A percentile compares a stretch with the other conserved stretches of the same genome.
Conservation (phyloP, 345 rosid species). For the Psidium guajava region DNA sequence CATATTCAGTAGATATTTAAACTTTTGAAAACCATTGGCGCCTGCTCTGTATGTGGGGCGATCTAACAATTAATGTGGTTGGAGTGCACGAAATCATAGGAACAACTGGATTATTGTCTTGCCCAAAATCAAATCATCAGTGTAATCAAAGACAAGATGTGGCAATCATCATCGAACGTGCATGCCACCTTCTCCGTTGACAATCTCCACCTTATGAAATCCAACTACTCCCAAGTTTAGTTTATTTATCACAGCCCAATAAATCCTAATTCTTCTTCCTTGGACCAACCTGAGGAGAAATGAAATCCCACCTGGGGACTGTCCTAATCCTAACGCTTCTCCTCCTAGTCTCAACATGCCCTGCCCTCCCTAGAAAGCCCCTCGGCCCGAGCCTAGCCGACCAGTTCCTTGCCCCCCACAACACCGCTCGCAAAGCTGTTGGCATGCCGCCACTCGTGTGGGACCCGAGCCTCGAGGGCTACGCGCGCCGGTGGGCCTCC, state of each 20-base stretch:
- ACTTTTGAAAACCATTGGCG: neutral
- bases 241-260: neutral
- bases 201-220: neutral
- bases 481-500: conserved; percentile 55
- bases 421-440: conserved; percentile 40
- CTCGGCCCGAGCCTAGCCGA: conserved; percentile 3
- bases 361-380: neutral
- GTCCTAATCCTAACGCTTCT: neutral
- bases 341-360: conserved; percentile 4
- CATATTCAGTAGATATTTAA: neutral
- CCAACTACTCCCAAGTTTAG: neutral
- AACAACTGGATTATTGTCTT: neutral
- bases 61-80: neutral
- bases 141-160: neutral
- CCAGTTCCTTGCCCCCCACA: conserved; percentile 62
- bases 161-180: conserved; percentile 16
- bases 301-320: neutral
- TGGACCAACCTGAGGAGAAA: neutral
- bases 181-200: conserved; percentile 9
- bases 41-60: neutral
- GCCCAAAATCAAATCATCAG: neutral
- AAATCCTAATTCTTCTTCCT: neutral
- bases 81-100: neutral
- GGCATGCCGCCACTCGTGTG: conserved; percentile 45
- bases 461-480: conserved; percentile 38